Evolutionary conservation across 2,329 filamentous ascomycete genomes (phyloP).

Genomic region (Chrysosporium queenslandicum): DNA sequence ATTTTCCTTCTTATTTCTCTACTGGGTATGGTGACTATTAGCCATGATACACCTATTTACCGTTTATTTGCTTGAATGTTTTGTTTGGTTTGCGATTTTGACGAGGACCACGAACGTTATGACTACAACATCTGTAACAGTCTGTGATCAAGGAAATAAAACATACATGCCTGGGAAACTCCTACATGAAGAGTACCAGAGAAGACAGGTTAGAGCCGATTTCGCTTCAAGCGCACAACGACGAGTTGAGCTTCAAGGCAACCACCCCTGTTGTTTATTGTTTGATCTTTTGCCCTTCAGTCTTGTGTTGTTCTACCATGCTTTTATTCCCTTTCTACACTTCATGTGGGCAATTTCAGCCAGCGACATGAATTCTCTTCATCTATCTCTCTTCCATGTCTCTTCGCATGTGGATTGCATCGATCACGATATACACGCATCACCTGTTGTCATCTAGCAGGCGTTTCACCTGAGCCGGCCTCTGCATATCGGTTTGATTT

Average conservation of each 20-base stretch:
- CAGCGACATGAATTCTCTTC: not conserved
- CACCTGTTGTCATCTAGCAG: not conserved
- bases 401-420: not conserved
- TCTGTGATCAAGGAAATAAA: constrained; percentile 4
- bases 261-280: not conserved
- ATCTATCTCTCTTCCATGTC: not conserved
- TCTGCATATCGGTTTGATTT: not conserved
- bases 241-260: not conserved
- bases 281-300: not conserved
- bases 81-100: not conserved
- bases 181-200: not conserved
- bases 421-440: not conserved
- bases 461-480: not conserved
- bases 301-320: not conserved
- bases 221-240: not conserved
- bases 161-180: not conserved
- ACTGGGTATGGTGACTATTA: not conserved
- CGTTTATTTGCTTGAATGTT: not conserved
- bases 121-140: constrained; percentile 5
- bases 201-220: not conserved
- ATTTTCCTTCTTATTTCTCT: not conserved
- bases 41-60: not conserved
- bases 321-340: not conserved
- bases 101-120: constrained; percentile 8
- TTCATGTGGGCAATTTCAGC: not conserved